Percentiles rank a stretch among this genome's conserved stretches.
These are phyloP conservation scores for Beauveria bassiana DNA, from an alignment of 2,329 filamentous ascomycete species.

Conservation along the genomic window DNA sequence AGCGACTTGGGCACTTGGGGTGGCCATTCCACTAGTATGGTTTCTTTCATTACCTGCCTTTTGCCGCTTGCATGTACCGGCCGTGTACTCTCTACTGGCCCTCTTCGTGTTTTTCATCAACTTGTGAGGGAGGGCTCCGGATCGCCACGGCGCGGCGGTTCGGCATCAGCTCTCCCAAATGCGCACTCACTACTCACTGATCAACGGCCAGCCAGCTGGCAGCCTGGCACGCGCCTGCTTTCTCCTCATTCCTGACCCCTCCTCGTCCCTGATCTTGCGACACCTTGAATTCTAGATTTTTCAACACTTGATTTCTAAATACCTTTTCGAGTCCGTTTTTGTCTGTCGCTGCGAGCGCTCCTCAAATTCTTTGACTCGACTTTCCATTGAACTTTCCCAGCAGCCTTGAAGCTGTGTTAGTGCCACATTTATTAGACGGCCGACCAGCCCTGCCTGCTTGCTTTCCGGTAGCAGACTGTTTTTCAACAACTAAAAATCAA, in stretches of 20 bases:
- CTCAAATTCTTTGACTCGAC: background rate
- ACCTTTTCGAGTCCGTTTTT: background rate
- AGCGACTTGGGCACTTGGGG: background rate
- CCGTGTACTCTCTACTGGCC: slow-evolving; percentile 2
- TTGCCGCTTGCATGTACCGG: background rate
- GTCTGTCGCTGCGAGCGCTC: background rate
- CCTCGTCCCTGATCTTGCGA: background rate
- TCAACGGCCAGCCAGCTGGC: background rate
- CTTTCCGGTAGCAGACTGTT: background rate
- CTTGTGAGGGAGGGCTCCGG: background rate
- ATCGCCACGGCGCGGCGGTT: slow-evolving; percentile 2
- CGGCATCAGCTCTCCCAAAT: slow-evolving; percentile 11
- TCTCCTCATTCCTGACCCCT: slow-evolving; percentile 6
- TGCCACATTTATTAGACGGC: background rate
- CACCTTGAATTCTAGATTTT: background rate
- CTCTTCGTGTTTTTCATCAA: background rate
- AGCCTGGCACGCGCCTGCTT: slow-evolving; percentile 5
- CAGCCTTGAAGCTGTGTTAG: background rate
- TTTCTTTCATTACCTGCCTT: background rate
- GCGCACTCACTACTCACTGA: background rate
- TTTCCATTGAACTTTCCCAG: background rate
- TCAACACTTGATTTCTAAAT: background rate
- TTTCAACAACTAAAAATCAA: background rate
- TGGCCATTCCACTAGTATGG: background rate
- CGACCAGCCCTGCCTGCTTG: background rate